Evolutionary conservation across 148 eudicot species (phyloP), one percentile per base, ranked within the genome.

Genomic region (Rhododendron henanense): DNA sequence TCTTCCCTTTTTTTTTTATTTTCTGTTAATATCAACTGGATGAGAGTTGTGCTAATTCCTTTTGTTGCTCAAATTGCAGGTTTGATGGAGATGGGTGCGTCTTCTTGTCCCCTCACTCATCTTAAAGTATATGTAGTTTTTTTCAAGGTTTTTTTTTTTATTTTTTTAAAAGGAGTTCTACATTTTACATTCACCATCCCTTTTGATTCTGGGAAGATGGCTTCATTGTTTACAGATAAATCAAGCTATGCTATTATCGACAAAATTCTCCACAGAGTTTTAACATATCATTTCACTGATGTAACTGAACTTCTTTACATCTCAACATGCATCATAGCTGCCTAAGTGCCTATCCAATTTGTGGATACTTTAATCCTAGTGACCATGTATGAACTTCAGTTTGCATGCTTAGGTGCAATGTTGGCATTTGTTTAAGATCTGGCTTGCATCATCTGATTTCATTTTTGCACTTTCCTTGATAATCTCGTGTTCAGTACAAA

Each of bases 41-140:
- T 81, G 55, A 75, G 45, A 48, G 31, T 83, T 67, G 85, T 73
- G 83, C 84, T 85, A 74, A 83, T 21, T 15, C 78, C 44, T 48
- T 61, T 48, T 19, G 44, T 44, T 88, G 48, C 61, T 85, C 11
- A 73, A 57, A 84, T 9, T 93, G 93, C 96, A 97, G 99, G 99
- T 97, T 97, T 88, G 99, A 97, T 89, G 99, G 99, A 87, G 99
- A 97, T 90, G 99, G 99, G 99, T 95, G 85, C 61, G 97, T 95
- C 35, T 76, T 86, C 84, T 21, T 39, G 48, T 59, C 16, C 81
- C 81, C 14, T 84, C 23, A 35, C 65, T 84, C 33, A 73, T 33
- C 39, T 31, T 71, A 15, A 65, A 65, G 73, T 65, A n/a, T 65
- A 65, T 2, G 11, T n/a, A 23, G 73, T 65, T 83, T 13, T 8